phyloP scores from a whole-genome alignment of 352 stramenopile species.

The Pythium guiyangense region DNA sequence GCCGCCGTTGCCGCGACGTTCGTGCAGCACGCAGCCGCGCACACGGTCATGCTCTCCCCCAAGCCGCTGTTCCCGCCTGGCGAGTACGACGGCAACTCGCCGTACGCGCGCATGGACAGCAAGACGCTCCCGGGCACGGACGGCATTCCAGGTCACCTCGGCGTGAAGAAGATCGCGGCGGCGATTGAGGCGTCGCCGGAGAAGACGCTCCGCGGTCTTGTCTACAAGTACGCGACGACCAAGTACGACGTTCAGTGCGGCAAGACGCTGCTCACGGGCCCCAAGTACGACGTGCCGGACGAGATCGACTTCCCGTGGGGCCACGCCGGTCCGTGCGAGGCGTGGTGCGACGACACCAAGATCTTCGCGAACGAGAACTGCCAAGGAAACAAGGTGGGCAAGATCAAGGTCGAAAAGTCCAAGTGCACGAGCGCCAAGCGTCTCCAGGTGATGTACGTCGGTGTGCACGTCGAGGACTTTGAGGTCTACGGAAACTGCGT shows the following conservation, averaged over 20 bases:
- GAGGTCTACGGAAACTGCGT: slow-evolving; percentile 12
- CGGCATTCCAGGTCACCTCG: slow-evolving; percentile 5
- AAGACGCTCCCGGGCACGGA: slow-evolving; percentile 7
- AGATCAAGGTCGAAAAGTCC: slow-evolving; percentile 16
- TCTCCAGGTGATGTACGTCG: slow-evolving; percentile 21
- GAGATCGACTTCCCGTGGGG: slow-evolving; percentile 22
- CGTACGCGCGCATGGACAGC: slow-evolving; percentile 14
- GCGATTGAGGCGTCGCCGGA: slow-evolving; percentile 3
- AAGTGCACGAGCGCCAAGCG: slow-evolving; percentile 10
- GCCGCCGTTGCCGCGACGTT: no score
- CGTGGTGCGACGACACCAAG: slow-evolving; percentile 17
- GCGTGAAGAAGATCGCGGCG: slow-evolving; percentile 8
- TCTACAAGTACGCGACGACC: slow-evolving; percentile 11
- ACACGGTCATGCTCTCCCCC: slow-evolving; percentile 17
- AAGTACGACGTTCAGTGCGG: slow-evolving; percentile 12
- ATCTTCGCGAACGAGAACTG: slow-evolving; percentile 19
- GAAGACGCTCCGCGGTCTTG: slow-evolving; percentile 10
- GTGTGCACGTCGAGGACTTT: slow-evolving; percentile 15
- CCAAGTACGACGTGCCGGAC: slow-evolving; percentile 7
- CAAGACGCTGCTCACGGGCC: slow-evolving; percentile 11
- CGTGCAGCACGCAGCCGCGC: slow-evolving; percentile 13
- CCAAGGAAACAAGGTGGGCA: slow-evolving; percentile 17
- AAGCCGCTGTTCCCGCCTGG: slow-evolving; percentile 3
- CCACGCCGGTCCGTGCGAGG: slow-evolving; percentile 17
- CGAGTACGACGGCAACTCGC: slow-evolving; percentile 18